Base-by-base conservation (phyloP, 495 filamentous ascomycete genomes). In the Penicillium nucicola region DNA sequence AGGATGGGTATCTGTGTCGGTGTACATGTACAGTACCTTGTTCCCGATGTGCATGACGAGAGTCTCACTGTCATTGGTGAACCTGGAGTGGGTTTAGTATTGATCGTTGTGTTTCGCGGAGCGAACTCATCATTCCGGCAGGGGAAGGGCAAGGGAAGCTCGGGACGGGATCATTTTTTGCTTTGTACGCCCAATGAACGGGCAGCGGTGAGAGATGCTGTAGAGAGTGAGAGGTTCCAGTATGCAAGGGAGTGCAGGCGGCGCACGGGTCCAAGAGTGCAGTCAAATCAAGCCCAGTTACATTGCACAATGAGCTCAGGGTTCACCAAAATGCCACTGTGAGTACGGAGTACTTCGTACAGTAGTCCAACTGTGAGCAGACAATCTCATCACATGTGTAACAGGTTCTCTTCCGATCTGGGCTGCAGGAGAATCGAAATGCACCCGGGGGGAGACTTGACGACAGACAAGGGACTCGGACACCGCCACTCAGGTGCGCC, bases 361-460 rank as follows among this genome's bases (percentile, higher is more conserved):
- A n/a, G n/a, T n/a, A n/a, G n/a, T n/a, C n/a, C n/a, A n/a, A n/a
- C n/a, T n/a, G n/a, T n/a, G n/a, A n/a, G n/a, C n/a, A n/a, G n/a
- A 45, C 58, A 53, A 14, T 23, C 23, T 31, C 44, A 55, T 61
- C 58, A 64, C 58, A 41, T 48, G 58, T 48, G 61, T 48, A 60
- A 35, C 42, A 41, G 39, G 30, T 42, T 23, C 18, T 36, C 42
- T 62, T 57, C 52, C 44, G 58, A 65, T 65, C 53, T 60, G 36
- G 42, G 50, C 61, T 48, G 57, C 48, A 57, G 37, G 20, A 22
- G 20, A 22, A 55, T 65, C 50, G 53, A 52, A 41, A 47, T 40
- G 39, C 44, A 45, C 32, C 47, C 7, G 35, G 7, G 7, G 5
- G 7, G 25, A 28, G 25, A 9, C 7, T 28, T 9, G 5, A 9